A percentile compares a stretch with the other conserved stretches of the same genome.
Evolutionary conservation across 495 filamentous ascomycete genomes (phyloP).

Genomic region (Lophium mytilinum): DNA sequence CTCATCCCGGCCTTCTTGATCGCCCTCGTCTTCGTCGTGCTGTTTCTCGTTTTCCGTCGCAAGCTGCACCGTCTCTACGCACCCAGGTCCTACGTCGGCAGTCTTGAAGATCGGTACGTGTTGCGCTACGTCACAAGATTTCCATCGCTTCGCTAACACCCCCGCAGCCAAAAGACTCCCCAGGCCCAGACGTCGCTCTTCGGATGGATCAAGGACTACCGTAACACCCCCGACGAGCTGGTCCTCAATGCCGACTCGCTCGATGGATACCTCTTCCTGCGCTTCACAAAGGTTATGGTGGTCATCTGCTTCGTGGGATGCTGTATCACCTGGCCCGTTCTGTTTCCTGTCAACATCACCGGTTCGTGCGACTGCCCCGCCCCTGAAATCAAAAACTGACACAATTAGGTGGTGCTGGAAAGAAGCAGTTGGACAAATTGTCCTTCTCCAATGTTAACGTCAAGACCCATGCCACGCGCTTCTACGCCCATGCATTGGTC

Average conservation of each 20-base stretch:
- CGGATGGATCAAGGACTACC: slow-evolving; percentile 70
- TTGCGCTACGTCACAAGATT: neutral
- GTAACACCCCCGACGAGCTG: slow-evolving; percentile 71
- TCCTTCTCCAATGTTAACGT: slow-evolving; percentile 60
- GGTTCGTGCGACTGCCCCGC: neutral
- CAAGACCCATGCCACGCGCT: slow-evolving; percentile 34
- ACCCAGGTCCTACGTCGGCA: slow-evolving; percentile 79
- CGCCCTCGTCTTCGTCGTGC: slow-evolving; percentile 52
- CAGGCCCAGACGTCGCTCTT: slow-evolving; percentile 58
- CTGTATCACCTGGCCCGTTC: slow-evolving; percentile 37
- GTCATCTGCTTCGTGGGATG: slow-evolving; percentile 36
- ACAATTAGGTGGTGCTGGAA: slow-evolving; percentile 35
- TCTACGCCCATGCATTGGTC: slow-evolving; percentile 70
- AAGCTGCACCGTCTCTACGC: slow-evolving; percentile 72
- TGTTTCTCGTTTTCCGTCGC: slow-evolving; percentile 72
- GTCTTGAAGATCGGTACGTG: slow-evolving; percentile 51
- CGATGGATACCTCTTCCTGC: slow-evolving; percentile 49
- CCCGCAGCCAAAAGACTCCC: slow-evolving; percentile 27
- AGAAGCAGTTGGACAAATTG: slow-evolving; percentile 68
- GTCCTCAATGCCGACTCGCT: slow-evolving; percentile 84
- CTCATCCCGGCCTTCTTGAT: slow-evolving; percentile 60
- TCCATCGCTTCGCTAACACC: neutral
- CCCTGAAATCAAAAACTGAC: neutral
- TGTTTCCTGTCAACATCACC: slow-evolving; percentile 40
- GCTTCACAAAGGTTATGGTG: slow-evolving; percentile 35